phyloP scores from a whole-genome alignment of 2,329 filamentous ascomycete genomes.

The Knufia petricola region DNA sequence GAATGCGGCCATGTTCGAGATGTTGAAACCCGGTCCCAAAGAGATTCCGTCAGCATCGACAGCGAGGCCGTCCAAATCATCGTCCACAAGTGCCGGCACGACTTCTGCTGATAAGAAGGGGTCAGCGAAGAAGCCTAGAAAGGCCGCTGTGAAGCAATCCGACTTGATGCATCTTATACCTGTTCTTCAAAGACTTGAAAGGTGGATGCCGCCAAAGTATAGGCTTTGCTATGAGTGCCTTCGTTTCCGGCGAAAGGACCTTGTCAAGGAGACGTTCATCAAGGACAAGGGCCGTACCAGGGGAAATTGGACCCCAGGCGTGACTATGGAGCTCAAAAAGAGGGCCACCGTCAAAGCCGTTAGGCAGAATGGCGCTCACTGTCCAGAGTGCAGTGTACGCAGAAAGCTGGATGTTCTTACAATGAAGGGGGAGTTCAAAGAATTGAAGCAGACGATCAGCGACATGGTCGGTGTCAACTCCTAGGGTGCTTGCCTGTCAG shows the following conservation, averaged over 20 bases:
- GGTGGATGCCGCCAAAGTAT: constrained; percentile 11
- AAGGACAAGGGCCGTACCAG: not conserved
- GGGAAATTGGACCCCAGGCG: not conserved
- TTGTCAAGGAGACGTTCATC: not conserved
- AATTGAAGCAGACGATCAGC: not conserved
- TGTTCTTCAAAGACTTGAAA: constrained; percentile 16
- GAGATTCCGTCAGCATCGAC: not conserved
- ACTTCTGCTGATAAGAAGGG: not conserved
- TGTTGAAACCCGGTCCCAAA: constrained; percentile 9
- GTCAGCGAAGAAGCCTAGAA: not conserved
- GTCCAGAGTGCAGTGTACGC: not conserved
- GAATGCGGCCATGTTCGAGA: constrained; percentile 14
- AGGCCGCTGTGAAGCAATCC: not conserved
- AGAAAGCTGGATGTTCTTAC: not conserved
- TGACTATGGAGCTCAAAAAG: not conserved
- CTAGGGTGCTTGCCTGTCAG: not conserved
- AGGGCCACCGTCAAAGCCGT: not conserved
- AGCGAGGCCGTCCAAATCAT: not conserved
- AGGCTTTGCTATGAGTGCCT: constrained; percentile 19
- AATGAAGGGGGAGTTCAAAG: not conserved
- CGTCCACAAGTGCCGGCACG: not conserved
- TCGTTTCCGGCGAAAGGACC: constrained; percentile 7
- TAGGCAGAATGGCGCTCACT: not conserved
- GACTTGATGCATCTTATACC: constrained; percentile 14
- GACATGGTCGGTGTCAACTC: not conserved